Percentiles rank a stretch among this genome's conserved stretches.
These are phyloP conservation scores for Sporothrix pallida DNA, from an alignment of 2,329 filamentous ascomycete genomes.

Conservation along the genomic window DNA sequence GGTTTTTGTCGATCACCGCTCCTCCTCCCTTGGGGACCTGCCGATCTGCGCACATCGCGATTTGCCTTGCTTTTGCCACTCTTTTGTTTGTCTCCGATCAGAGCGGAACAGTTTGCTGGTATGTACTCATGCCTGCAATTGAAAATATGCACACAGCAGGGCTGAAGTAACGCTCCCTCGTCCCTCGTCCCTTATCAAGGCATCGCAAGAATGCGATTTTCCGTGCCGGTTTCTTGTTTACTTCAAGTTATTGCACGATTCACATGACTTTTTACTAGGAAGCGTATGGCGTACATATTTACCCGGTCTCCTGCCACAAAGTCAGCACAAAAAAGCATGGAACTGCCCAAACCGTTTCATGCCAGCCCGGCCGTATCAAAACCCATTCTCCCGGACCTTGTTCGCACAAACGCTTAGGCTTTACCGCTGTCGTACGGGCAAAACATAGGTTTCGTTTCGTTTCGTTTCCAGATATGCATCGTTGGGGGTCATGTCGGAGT, in stretches of 20 bases:
- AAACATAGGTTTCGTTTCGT: neutral
- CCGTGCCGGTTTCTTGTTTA: neutral
- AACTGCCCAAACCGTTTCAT: neutral
- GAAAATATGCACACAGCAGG: neutral
- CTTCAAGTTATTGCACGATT: neutral
- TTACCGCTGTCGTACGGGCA: neutral
- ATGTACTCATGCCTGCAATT: neutral
- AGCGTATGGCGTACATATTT: neutral
- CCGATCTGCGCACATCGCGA: constrained; percentile 26
- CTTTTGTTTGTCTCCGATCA: neutral
- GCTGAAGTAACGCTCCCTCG: neutral
- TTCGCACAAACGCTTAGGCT: neutral
- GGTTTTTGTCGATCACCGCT: neutral
- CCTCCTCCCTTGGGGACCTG: constrained; percentile 3
- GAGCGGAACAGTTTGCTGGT: neutral
- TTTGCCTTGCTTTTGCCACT: constrained; percentile 2
- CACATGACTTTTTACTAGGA: neutral
- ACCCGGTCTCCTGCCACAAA: neutral
- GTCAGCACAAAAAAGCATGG: neutral
- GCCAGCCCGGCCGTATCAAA: neutral
- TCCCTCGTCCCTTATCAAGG: constrained; percentile 3
- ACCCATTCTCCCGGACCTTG: neutral
- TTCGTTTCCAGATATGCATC: neutral
- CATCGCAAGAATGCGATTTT: constrained; percentile 1
- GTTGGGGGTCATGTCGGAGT: neutral